Evolutionary conservation across 1,284 basidiomycete genomes (phyloP), one percentile per base, ranked within the genome.

Genomic region (Phaffia rhodozyma): DNA sequence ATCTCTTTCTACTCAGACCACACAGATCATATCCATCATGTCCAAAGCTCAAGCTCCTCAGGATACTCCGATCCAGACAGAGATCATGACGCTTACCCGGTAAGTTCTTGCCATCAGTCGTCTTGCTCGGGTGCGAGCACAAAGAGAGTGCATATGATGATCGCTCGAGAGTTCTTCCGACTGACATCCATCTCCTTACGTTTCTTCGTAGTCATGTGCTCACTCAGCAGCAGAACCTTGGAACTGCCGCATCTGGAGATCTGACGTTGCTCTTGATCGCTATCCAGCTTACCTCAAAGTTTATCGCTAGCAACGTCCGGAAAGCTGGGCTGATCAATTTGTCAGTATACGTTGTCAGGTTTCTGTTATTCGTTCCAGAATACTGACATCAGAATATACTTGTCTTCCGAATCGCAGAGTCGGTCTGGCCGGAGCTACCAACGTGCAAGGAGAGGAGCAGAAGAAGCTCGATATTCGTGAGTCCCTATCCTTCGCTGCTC

Each of bases 391-490:
- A 30, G n/a, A 25, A 30, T 2, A 23, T 27, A 34, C 20, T 27
- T 20, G 13, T 53, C 30, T 60, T 65, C 11, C 49, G 5, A 32
- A 32, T 48, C 38, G 32, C 71, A 92, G 91, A 30, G 87, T 98
- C 70, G 96, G 96, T 47, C 82, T 93, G 25, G 96, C 96, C 16
- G 60, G 56, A 30, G 90, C 93, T 72, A 88, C 87, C 55, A 99
- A 98, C 74, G 88, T 96, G 18, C 91, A 96, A 77, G 96, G 96
- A 58, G 96, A 98, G 76, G 96, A 97, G 75, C 96, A 99, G 81
- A 99, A 99, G 83, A 99, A 99, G 79, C 82, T 99, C 64, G 94
- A 97, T 74, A 87, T 97, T 25, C 82, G 38, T 43, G 38, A 43
- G 38, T 98, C 60, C 16, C 2, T 7, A 43, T 43, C 38, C 2